Base-by-base conservation (phyloP, 331 rosid species). In the Saraca asoca region DNA sequence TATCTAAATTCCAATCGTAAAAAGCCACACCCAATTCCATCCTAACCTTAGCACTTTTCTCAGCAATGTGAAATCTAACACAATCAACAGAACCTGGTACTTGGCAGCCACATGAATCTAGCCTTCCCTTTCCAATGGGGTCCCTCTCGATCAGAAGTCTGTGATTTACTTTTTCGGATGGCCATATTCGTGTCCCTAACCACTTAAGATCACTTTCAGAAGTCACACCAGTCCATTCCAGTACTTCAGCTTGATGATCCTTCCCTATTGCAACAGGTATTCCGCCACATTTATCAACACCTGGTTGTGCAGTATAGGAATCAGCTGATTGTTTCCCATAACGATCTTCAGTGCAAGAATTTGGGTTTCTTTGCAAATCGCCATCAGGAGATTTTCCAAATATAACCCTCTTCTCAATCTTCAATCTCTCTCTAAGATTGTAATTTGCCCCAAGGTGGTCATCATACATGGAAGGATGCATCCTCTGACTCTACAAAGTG, bases 81-180 rank as follows among this genome's bases (percentile, higher is more conserved):
- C 99, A 94, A 17, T 79, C 85, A 17, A 77, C 66, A 18, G 96
- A 90, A 49, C 84, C 88, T 12, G 78, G 64, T 31, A 43, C 78
- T 31, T 56, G 54, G 51, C 99, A 94, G 62, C 95, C 96, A 56
- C 99, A 94, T 5, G 75, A 75, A 57, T 81, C 91, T 70, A 73
- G 91, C 75, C 99, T 86, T 66, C 97, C 99, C 79, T 64, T 94
- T 65, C 97, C 99, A 19, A 94, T 88, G 57, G 96, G 97, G 41
- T 90, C 99, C 78, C 97, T 85, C 79, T 90, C 96, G 16, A 90
- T 73, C 19, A 85, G 80, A 68, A 65, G 66, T 73, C 55, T 76
- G 8, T 72, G 34, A 71, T 74, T 83, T 10, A 15, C 55, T 42
- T 61, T 80, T 38, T 69, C 70, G 49, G 65, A 44, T 19, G 99